Percentiles rank a stretch among this genome's conserved stretches.
phyloP scores from a whole-genome alignment of 2,329 filamentous ascomycete species.

The Arthrobotrys iridis region DNA sequence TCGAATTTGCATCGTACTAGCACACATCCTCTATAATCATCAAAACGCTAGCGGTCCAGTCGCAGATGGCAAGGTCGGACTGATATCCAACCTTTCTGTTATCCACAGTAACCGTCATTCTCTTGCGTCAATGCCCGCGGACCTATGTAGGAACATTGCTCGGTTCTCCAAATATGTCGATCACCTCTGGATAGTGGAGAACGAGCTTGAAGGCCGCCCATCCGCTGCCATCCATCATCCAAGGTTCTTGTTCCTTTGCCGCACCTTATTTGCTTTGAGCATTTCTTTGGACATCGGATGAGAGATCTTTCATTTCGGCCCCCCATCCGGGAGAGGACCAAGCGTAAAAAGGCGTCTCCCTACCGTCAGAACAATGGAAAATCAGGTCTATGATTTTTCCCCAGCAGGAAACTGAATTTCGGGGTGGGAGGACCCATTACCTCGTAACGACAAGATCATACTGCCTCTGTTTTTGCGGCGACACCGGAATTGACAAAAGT shows the following conservation, averaged over 20 bases:
- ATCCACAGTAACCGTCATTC: background rate
- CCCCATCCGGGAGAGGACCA: slow-evolving; percentile 43
- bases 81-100: background rate
- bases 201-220: background rate
- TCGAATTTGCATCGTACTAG: too few relatives aligned
- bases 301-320: slow-evolving; percentile 53
- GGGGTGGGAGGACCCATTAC: slow-evolving; percentile 18
- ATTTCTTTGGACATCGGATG: slow-evolving; percentile 38
- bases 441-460: slow-evolving; percentile 15
- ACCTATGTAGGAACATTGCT: background rate
- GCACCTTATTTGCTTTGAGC: slow-evolving; percentile 37
- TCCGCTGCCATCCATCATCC: background rate
- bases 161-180: background rate
- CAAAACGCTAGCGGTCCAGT: too few relatives aligned
- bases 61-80: too few relatives aligned
- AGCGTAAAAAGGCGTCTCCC: slow-evolving; percentile 25
- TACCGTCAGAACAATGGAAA: background rate
- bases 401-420: slow-evolving; percentile 22
- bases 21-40: too few relatives aligned
- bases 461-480: slow-evolving; percentile 19
- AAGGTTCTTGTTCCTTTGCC: slow-evolving; percentile 17
- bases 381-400: background rate
- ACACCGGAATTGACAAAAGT: slow-evolving; percentile 23
- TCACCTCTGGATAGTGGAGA: background rate
- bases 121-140: background rate